phyloP scores from a whole-genome alignment of 1,284 basidiomycete genomes.

The Violaceomyces palustris region DNA sequence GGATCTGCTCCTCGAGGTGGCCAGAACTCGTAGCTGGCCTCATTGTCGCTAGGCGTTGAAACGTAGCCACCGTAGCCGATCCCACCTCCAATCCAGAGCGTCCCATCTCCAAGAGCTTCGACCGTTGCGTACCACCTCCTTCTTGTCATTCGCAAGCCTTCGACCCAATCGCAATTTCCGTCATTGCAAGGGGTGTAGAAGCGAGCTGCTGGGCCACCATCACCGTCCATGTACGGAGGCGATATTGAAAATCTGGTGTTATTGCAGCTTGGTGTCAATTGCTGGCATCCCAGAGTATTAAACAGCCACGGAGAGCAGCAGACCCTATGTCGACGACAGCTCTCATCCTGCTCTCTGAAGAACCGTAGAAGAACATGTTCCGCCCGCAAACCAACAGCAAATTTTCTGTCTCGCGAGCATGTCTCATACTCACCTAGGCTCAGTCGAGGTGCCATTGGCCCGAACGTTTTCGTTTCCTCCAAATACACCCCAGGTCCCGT shows the following conservation, averaged over 20 bases:
- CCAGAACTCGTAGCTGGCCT: constrained; percentile 31
- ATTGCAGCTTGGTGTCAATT: no score
- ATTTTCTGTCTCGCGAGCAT: no score
- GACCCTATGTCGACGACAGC: no score
- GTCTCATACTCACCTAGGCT: no score
- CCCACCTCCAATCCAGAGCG: constrained; percentile 19
- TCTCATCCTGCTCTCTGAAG: no score
- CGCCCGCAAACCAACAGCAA: no score
- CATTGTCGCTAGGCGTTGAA: constrained; percentile 10
- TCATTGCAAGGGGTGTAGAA: constrained; percentile 16
- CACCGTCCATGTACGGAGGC: constrained; percentile 19
- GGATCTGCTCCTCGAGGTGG: constrained; percentile 14
- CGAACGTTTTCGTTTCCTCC: constrained; percentile 51
- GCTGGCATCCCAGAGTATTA: no score
- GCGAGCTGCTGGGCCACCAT: constrained; percentile 23
- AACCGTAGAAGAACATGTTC: no score
- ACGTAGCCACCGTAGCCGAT: constrained; percentile 24
- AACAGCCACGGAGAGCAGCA: no score
- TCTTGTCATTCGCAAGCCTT: constrained; percentile 16
- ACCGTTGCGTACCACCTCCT: constrained; percentile 27
- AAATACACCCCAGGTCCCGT: constrained; percentile 48
- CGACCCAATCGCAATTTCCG: constrained; percentile 10
- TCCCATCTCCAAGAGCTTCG: constrained; percentile 22
- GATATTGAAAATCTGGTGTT: constrained; percentile 10
- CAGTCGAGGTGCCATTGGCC: constrained; percentile 28